A percentile compares a stretch with the other conserved stretches of the same genome.
phyloP scores from a whole-genome alignment of 441 rosid species.

The Erodium texanum region DNA sequence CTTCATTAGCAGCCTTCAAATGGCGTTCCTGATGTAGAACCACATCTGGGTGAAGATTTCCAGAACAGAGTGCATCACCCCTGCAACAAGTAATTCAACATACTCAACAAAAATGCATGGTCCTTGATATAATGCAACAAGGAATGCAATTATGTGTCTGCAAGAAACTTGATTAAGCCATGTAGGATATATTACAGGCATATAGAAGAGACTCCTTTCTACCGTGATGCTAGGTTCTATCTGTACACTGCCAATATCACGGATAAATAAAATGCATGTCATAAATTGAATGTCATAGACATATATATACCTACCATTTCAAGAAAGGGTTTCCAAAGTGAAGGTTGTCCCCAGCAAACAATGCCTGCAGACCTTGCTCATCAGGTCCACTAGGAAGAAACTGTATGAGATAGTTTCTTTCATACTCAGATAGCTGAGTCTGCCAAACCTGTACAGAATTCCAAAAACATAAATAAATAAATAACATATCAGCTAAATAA shows the following conservation, averaged over 20 bases:
- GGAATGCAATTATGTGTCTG: background rate
- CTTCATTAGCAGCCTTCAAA: constrained; percentile 43
- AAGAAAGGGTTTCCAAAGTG: constrained; percentile 78
- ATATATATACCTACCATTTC: constrained; percentile 58
- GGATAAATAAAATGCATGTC: background rate
- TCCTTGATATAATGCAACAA: background rate
- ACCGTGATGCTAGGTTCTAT: background rate
- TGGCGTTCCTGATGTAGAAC: constrained; percentile 40
- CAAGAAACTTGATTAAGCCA: background rate
- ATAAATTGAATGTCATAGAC: constrained; percentile 6
- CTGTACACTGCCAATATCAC: background rate
- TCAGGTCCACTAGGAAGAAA: constrained; percentile 67
- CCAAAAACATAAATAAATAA: constrained; percentile 2
- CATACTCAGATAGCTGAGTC: constrained; percentile 54
- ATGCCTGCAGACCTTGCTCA: constrained; percentile 42
- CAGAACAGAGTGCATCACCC: constrained; percentile 65
- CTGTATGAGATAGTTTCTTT: constrained; percentile 57
- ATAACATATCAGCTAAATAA: constrained; percentile 9
- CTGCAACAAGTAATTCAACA: constrained; percentile 46
- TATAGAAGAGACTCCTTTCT: background rate
- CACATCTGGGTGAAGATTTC: constrained; percentile 77
- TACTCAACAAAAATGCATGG: background rate
- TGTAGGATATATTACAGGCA: background rate
- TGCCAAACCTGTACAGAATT: constrained; percentile 59
- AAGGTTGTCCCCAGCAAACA: constrained; percentile 71